Evolutionary conservation across 345 rosid species (phyloP), one percentile per base, ranked within the genome.

Genomic region (Aquilaria yunnanensis): DNA sequence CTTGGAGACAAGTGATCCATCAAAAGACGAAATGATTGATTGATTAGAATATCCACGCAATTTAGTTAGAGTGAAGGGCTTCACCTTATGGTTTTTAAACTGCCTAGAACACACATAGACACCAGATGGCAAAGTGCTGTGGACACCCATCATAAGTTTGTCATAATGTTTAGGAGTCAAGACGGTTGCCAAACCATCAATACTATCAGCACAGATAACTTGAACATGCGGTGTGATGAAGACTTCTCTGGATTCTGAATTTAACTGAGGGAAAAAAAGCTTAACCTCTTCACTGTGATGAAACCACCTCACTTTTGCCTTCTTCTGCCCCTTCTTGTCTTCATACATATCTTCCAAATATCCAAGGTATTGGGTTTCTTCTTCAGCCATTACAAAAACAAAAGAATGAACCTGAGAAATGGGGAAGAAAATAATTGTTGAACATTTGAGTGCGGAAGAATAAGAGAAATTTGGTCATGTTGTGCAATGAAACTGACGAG

Each of bases 261-360:
- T 69, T 46, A 65, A 60, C 56, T 69, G 67, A 60, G 75, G 75
- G 52, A 70, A 51, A 45, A 63, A 41, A n/a, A 47, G 61, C 55
- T 63, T 31, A 30, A 75, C 72, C 67, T 81, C 86, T 71, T 55
- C 62, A 49, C 47, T 62, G 69, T 57, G 66, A 59, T 67, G 64
- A 65, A 82, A 79, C 87, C 87, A 82, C 12, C 82, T 74, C 65
- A 82, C 84, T 73, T 67, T 77, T 51, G 73, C 83, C 75, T 71
- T 79, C 65, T 82, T 79, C 69, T 65, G 71, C 32, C 84, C 87
- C 54, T 71, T 79, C 62, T 66, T 79, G 60, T 82, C 77, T 62
- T 82, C 87, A 32, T 79, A 77, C 77, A 79, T 70, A 58, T 79
- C 87, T 73, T 79, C 84, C 62, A 79, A 32, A 47, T 82, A 79